phyloP scores from a whole-genome alignment of 2,329 filamentous ascomycete species.

The Alternaria gaisen region DNA sequence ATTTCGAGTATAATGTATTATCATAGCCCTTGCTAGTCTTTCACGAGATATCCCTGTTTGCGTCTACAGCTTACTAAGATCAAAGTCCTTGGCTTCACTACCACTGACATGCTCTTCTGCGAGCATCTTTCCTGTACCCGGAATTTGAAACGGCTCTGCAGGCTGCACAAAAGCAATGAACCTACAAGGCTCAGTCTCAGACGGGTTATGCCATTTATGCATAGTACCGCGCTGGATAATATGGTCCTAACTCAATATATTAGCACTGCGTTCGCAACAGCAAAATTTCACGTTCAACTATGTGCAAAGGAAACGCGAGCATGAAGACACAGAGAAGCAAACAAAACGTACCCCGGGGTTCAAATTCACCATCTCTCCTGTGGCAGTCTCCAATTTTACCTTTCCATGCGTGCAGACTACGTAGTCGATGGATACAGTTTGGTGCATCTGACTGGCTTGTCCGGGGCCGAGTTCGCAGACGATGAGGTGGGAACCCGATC shows the following conservation, averaged over 20 bases:
- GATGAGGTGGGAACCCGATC: conserved; percentile 10
- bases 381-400: conserved; percentile 28
- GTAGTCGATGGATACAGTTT: conserved; percentile 30
- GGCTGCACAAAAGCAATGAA: conserved; percentile 34
- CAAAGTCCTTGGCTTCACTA: conserved; percentile 14
- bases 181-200: conserved; percentile 29
- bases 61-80: conserved; percentile 11
- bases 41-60: too few species aligned
- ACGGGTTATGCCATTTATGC: conserved; percentile 32
- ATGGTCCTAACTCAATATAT: conserved; percentile 15
- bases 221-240: conserved; percentile 34
- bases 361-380: conserved; percentile 23
- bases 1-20: neutral
- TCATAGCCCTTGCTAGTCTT: neutral
- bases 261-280: neutral
- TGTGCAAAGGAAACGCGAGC: neutral
- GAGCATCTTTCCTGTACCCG: conserved; percentile 30
- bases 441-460: conserved; percentile 24
- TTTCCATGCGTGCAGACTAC: conserved; percentile 29
- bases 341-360: conserved; percentile 18
- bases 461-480: conserved; percentile 29
- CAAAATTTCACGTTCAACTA: neutral
- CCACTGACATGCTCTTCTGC: conserved; percentile 24
- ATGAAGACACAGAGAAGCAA: neutral
- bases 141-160: conserved; percentile 33